phyloP scores from a whole-genome alignment of 1,284 basidiomycete species.

The Leccinum pachyderme region DNA sequence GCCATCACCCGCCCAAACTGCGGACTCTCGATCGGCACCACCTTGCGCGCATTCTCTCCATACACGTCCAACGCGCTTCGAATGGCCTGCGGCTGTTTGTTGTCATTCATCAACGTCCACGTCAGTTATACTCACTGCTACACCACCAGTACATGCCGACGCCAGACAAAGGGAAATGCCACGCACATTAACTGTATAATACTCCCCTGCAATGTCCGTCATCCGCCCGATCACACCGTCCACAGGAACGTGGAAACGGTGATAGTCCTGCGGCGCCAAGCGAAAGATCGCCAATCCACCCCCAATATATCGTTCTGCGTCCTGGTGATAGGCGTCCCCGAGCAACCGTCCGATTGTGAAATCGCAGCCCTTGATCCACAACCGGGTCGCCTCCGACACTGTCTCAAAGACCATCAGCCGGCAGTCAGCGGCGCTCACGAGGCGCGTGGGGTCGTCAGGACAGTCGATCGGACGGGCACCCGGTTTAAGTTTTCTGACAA shows the following conservation, averaged over 20 bases:
- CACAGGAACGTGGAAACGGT: conserved; percentile 93
- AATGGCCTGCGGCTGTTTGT: conserved; percentile 74
- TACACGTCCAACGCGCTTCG: conserved; percentile 87
- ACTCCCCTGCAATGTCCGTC: conserved; percentile 81
- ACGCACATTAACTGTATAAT: conserved; percentile 89
- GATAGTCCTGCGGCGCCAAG: conserved; percentile 95
- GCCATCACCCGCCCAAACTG: conserved; percentile 88
- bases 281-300: conserved; percentile 86
- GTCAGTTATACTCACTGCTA: background rate
- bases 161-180: background rate
- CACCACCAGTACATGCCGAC: background rate
- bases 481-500: conserved; percentile 77
- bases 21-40: conserved; percentile 84
- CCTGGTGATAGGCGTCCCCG: conserved; percentile 72
- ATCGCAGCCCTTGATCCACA: conserved; percentile 98
- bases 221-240: conserved; percentile 82
- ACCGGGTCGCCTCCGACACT: conserved; percentile 77
- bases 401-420: conserved; percentile 92
- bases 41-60: conserved; percentile 89
- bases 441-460: conserved; percentile 69
- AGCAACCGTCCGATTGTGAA: conserved; percentile 82
- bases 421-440: conserved; percentile 92
- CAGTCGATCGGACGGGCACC: conserved; percentile 76
- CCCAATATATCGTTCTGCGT: conserved; percentile 68
- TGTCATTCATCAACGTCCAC: background rate